Conservation (phyloP, 768 basidiomycete genomes). For the Boletus rubescentipes region DNA sequence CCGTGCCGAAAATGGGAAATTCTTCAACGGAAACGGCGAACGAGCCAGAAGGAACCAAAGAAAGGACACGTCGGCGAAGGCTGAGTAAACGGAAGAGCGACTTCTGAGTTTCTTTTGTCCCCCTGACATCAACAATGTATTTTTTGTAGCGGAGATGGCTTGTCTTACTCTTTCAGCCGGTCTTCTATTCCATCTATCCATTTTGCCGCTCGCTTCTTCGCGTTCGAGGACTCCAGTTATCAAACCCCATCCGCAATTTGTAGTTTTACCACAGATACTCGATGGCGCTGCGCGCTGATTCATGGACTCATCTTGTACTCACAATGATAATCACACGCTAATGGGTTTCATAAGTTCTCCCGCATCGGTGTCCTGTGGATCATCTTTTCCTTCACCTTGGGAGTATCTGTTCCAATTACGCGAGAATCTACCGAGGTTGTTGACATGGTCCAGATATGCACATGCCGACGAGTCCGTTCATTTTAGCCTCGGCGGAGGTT, state of each 20-base stretch:
- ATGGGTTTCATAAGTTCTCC: slow-evolving; percentile 1
- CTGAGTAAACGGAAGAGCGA: slow-evolving; percentile 35
- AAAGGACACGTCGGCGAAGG: slow-evolving; percentile 30
- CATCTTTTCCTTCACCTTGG: too few species aligned
- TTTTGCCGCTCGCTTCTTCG: slow-evolving; percentile 2
- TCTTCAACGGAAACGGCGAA: slow-evolving; percentile 11
- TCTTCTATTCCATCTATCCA: slow-evolving; percentile 20
- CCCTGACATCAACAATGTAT: slow-evolving; percentile 10
- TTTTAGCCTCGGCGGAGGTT: slow-evolving; percentile 27
- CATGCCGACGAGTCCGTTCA: slow-evolving; percentile 26
- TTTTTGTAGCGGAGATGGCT: slow-evolving; percentile 21
- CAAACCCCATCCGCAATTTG: slow-evolving; percentile 6
- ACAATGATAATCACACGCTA: slow-evolving; percentile 6
- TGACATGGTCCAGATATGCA: slow-evolving; percentile 19
- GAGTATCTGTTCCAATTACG: slow-evolving; percentile 26
- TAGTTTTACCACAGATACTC: slow-evolving; percentile 8
- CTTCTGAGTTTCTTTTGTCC: slow-evolving; percentile 19
- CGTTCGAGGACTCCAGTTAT: slow-evolving; percentile 10
- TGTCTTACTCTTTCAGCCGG: slow-evolving; percentile 16
- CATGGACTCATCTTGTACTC: slow-evolving; percentile 1
- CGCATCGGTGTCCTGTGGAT: slow-evolving; percentile 1
- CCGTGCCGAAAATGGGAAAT: slow-evolving; percentile 8
- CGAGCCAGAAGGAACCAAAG: slow-evolving; percentile 20
- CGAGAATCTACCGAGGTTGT: slow-evolving; percentile 18
- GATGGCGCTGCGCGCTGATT: slow-evolving; percentile 18